Conservation (phyloP, 208 protist genomes). For the Porcisia deanei region DNA sequence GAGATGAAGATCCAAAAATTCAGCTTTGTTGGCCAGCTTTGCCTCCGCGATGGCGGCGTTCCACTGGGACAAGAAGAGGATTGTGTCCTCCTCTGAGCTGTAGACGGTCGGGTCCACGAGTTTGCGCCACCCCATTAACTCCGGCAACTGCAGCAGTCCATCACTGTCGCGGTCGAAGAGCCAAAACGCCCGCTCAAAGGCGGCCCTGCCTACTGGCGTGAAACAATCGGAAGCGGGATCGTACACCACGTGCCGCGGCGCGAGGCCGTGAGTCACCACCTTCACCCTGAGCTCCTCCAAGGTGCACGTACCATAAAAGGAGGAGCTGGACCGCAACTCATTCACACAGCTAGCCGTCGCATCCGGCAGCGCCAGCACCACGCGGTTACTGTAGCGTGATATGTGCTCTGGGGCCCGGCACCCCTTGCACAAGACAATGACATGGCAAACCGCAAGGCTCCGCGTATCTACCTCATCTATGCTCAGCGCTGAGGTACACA, state of each 20-base stretch:
- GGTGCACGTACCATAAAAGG: slow-evolving; percentile 64
- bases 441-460: slow-evolving; percentile 54
- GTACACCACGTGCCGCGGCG: slow-evolving; percentile 81
- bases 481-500: slow-evolving; percentile 50
- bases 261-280: slow-evolving; percentile 45
- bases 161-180: slow-evolving; percentile 79
- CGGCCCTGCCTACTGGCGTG: slow-evolving; percentile 60
- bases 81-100: slow-evolving; percentile 37
- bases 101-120: slow-evolving; percentile 41
- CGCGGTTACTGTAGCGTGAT: slow-evolving; percentile 49
- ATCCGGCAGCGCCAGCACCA: slow-evolving; percentile 53
- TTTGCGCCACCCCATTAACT: slow-evolving; percentile 67
- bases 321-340: slow-evolving; percentile 46
- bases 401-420: slow-evolving; percentile 32
- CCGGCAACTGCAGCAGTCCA: slow-evolving; percentile 55
- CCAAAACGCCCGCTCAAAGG: slow-evolving; percentile 79
- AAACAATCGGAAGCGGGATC: slow-evolving; percentile 45
- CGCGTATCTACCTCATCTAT: slow-evolving; percentile 62
- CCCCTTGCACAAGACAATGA: slow-evolving; percentile 70
- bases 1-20: slow-evolving; percentile 46
- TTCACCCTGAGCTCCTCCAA: slow-evolving; percentile 37
- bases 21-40: slow-evolving; percentile 18
- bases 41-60: slow-evolving; percentile 18
- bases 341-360: slow-evolving; percentile 42
- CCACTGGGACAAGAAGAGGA: slow-evolving; percentile 30